phyloP scores from a whole-genome alignment of 495 filamentous ascomycete genomes.

The Tuber borchii region DNA sequence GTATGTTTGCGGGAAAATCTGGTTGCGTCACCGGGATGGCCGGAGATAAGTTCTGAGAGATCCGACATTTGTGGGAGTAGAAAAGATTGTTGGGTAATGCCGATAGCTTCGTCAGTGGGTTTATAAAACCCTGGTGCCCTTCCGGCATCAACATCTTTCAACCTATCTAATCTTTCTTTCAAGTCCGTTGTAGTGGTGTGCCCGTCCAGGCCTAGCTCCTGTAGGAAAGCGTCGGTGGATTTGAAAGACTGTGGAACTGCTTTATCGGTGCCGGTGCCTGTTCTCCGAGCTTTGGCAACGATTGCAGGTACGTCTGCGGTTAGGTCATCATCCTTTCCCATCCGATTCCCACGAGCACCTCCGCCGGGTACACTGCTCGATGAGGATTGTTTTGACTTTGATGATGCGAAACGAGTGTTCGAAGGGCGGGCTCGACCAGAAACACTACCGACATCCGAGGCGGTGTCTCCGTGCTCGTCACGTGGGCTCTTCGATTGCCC shows the following conservation, averaged over 20 bases:
- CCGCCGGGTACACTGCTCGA: slow-evolving; percentile 6
- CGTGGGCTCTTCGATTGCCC: slow-evolving; percentile 27
- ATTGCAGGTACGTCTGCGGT: slow-evolving; percentile 33
- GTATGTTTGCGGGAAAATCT: slow-evolving; percentile 45
- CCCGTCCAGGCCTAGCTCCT: slow-evolving; percentile 41
- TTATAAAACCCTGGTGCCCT: slow-evolving; percentile 7
- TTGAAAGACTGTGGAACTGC: slow-evolving; percentile 37
- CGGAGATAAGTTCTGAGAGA: slow-evolving; percentile 64
- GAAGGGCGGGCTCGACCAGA: slow-evolving; percentile 15
- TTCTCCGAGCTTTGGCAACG: slow-evolving; percentile 29
- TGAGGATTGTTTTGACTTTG: slow-evolving; percentile 16
- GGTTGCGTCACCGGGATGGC: slow-evolving; percentile 48
- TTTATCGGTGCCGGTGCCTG: slow-evolving; percentile 8
- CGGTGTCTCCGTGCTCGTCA: slow-evolving; percentile 25
- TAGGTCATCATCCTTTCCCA: slow-evolving; percentile 22
- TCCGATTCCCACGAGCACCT: slow-evolving; percentile 18
- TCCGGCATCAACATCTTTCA: slow-evolving; percentile 22
- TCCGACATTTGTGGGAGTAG: slow-evolving; percentile 63
- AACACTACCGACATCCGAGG: slow-evolving; percentile 21
- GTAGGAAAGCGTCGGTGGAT: slow-evolving; percentile 39
- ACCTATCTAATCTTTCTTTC: slow-evolving; percentile 26
- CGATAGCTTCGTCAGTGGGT: slow-evolving; percentile 21
- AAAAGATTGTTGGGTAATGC: slow-evolving; percentile 49
- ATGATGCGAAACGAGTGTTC: slow-evolving; percentile 23
- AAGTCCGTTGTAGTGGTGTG: slow-evolving; percentile 33